Evolutionary conservation across 2,329 filamentous ascomycete genomes (phyloP).

Genomic region (Venturia pyrina): DNA sequence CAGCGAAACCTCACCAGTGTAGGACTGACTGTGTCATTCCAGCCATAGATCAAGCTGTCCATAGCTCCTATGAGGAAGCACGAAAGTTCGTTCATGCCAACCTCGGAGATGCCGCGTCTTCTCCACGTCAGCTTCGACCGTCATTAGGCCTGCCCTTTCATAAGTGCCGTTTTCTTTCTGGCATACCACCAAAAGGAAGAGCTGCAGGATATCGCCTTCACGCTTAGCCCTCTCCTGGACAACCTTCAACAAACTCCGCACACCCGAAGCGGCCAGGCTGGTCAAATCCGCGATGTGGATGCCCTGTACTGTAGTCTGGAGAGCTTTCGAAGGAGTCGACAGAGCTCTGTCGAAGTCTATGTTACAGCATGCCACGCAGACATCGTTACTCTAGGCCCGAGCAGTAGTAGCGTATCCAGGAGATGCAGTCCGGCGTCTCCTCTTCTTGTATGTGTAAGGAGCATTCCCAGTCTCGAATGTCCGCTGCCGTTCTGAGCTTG

Average conservation of each 20-base stretch:
- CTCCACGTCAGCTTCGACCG: background rate
- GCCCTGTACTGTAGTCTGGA: too few species aligned
- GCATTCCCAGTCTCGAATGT: background rate
- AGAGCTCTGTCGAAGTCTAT: too few species aligned
- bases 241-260: background rate
- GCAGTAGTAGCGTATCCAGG: too few species aligned
- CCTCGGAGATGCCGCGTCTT: background rate
- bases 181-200: background rate
- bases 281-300: too few species aligned
- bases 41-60: background rate
- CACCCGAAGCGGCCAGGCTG: too few species aligned
- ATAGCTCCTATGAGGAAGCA: background rate
- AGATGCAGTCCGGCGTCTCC: background rate
- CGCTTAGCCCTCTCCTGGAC: background rate
- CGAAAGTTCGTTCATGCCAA: background rate
- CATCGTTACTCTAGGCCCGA: too few species aligned
- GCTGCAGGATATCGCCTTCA: background rate
- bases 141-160: background rate
- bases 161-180: background rate
- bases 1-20: too few species aligned
- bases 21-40: too few species aligned
- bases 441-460: background rate
- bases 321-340: too few species aligned
- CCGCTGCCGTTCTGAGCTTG: background rate
- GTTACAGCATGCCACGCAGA: too few species aligned